Percentiles rank a stretch among this genome's conserved stretches.
phyloP scores from a whole-genome alignment of 192 early-diverging fungal genomes.

The Backusella luteola region DNA sequence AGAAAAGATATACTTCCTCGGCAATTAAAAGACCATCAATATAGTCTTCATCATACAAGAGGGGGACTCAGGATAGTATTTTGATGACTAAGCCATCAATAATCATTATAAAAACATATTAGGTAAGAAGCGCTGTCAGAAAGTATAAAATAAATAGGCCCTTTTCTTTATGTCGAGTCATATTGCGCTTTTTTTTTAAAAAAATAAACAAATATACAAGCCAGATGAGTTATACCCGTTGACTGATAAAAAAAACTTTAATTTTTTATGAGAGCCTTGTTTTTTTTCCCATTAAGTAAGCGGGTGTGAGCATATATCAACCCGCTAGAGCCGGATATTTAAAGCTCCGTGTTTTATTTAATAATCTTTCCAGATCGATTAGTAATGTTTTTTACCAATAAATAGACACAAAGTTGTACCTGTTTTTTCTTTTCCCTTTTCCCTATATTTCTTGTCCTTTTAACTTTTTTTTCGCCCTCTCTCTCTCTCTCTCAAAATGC shows the following conservation, averaged over 20 bases:
- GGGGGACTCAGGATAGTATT: background rate
- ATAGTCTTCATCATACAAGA: background rate
- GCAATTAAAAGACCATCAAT: background rate
- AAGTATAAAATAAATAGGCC: background rate
- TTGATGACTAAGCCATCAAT: background rate
- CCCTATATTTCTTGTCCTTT: background rate
- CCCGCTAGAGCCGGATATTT: background rate
- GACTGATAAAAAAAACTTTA: no score
- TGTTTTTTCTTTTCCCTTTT: background rate
- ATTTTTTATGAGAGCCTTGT: no score
- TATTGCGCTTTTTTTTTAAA: background rate
- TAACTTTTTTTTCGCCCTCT: background rate
- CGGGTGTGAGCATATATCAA: background rate
- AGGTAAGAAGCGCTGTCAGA: background rate
- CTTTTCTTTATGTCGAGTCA: background rate
- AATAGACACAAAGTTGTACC: background rate
- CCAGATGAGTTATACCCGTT: background rate
- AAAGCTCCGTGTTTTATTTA: background rate
- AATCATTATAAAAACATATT: background rate
- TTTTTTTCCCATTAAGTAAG: background rate
- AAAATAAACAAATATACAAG: background rate
- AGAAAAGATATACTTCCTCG: background rate
- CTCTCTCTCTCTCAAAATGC: background rate
- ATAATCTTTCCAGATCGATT: background rate
- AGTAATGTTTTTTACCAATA: constrained; percentile 1